phyloP scores from a whole-genome alignment of 495 filamentous ascomycete genomes.

The Endocarpon pusillum region DNA sequence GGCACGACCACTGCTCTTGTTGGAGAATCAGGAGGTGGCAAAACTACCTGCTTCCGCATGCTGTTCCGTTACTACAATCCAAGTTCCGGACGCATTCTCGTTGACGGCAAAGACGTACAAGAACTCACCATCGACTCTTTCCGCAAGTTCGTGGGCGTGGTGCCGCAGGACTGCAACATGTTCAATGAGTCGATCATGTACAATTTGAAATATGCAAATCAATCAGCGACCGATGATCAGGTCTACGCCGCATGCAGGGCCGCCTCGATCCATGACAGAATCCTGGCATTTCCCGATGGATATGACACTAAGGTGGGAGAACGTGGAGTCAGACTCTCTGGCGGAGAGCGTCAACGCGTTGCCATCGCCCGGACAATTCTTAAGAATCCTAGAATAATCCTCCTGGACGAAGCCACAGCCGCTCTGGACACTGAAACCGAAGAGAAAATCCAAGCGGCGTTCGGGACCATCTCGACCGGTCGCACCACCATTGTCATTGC shows the following conservation, averaged over 20 bases:
- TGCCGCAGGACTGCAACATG: constrained; percentile 88
- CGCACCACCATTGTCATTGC: constrained; percentile 76
- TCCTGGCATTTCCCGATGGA: constrained; percentile 78
- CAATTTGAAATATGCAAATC: constrained; percentile 90
- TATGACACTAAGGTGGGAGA: constrained; percentile 91
- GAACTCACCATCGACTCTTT: constrained; percentile 87
- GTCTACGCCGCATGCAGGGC: constrained; percentile 79
- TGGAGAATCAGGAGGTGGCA: constrained; percentile 89
- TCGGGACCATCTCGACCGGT: constrained; percentile 60
- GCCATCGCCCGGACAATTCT: constrained; percentile 93
- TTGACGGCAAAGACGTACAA: constrained; percentile 73
- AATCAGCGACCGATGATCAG: constrained; percentile 65
- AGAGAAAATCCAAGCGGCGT: constrained; percentile 80
- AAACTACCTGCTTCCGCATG: constrained; percentile 91
- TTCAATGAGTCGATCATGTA: constrained; percentile 98
- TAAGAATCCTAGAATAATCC: constrained; percentile 89
- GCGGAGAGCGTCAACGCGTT: constrained; percentile 92
- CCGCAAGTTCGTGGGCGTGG: constrained; percentile 77
- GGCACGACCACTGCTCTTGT: constrained; percentile 93
- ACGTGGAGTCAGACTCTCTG: constrained; percentile 78
- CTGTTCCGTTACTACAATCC: constrained; percentile 92
- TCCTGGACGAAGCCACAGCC: constrained; percentile 91
- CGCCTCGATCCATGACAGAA: constrained; percentile 92
- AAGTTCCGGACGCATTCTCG: constrained; percentile 53
- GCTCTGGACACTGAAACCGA: constrained; percentile 92